A percentile compares a stretch with the other conserved stretches of the same genome.
Conservation (phyloP, 169 alveolate genomes). For the Theileria sp. region DNA sequence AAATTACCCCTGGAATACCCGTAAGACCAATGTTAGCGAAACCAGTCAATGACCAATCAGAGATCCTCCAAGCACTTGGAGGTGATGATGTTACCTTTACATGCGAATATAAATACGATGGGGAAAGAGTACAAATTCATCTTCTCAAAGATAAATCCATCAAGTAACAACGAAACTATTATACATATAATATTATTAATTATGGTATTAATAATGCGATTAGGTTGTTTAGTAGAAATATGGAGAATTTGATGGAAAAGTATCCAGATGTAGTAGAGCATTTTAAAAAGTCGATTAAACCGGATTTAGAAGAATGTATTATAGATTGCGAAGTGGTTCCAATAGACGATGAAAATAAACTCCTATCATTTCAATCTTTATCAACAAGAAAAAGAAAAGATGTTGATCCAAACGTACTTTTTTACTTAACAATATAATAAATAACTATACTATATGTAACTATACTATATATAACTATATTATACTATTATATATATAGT, state of each 20-base stretch:
- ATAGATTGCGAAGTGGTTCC: conserved; percentile 98
- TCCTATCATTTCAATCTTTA: conserved; percentile 93
- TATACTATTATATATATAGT: not conserved
- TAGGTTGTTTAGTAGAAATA: conserved; percentile 86
- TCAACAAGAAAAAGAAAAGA: conserved; percentile 92
- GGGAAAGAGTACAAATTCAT: conserved; percentile 96
- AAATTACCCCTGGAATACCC: conserved; percentile 95
- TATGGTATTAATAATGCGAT: conserved; percentile 20
- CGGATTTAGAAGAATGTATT: conserved; percentile 79
- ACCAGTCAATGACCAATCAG: conserved; percentile 91
- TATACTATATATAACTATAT: no score
- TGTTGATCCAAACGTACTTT: conserved; percentile 77
- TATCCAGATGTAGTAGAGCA: conserved; percentile 57
- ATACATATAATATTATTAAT: conserved; percentile 46
- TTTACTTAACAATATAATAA: not conserved
- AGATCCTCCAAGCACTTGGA: conserved; percentile 64
- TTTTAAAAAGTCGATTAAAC: conserved; percentile 24
- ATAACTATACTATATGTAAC: no score
- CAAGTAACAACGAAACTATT: conserved; percentile 44
- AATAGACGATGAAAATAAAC: conserved; percentile 85
- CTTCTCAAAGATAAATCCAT: conserved; percentile 71
- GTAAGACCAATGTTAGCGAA: conserved; percentile 98
- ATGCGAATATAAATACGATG: conserved; percentile 97
- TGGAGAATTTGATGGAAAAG: conserved; percentile 86
- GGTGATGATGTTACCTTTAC: conserved; percentile 90